Evolutionary conservation across 139 green algal genomes (phyloP).

Genomic region (Tetraselmis chui): DNA sequence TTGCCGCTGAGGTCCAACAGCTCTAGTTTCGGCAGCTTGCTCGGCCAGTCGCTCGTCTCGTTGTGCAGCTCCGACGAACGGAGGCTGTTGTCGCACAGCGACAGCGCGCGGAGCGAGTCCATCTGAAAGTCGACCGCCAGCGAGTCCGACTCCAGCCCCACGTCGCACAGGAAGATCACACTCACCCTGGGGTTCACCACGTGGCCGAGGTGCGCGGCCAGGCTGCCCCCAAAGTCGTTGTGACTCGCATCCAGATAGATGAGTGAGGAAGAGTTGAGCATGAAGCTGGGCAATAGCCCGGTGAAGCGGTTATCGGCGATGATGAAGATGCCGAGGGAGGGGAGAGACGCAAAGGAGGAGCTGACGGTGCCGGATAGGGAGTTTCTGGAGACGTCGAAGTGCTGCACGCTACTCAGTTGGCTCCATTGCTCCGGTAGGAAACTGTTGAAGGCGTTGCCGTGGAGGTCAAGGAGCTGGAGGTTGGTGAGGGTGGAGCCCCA

Average conservation of each 20-base stretch:
- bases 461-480: background rate
- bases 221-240: background rate
- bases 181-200: background rate
- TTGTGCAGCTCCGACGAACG: no score
- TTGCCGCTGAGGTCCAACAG: background rate
- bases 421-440: background rate
- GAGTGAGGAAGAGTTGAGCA: background rate
- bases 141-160: background rate
- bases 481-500: background rate
- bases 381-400: background rate
- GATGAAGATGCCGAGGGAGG: background rate
- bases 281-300: background rate
- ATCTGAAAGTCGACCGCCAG: background rate
- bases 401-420: background rate
- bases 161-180: background rate
- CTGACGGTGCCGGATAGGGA: background rate
- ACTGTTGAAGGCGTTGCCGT: background rate
- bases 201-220: background rate
- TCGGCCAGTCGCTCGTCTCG: no score
- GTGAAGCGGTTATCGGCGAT: background rate
- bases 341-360: background rate
- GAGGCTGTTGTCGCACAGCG: background rate
- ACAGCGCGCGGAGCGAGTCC: background rate
- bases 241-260: background rate
- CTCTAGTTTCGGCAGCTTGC: background rate